Conservation (phyloP, 805 yeast genomes). For the Candida manassasensis region DNA sequence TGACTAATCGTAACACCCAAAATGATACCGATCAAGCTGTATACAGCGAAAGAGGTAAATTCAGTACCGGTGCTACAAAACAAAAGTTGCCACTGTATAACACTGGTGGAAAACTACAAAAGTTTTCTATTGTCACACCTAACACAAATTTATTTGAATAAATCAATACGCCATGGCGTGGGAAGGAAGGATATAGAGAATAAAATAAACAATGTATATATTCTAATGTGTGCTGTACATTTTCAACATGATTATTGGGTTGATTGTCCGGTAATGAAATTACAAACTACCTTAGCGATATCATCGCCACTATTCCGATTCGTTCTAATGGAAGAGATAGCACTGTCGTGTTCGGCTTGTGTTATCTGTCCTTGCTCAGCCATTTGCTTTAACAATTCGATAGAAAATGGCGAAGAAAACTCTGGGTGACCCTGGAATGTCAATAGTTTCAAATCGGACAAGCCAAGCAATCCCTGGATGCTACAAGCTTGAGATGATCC, state of each 20-base stretch:
- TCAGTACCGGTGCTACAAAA: not conserved
- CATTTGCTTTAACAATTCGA: slow-evolving; percentile 20
- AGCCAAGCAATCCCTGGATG: slow-evolving; percentile 60
- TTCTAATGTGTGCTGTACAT: slow-evolving; percentile 1
- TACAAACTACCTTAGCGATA: slow-evolving; percentile 31
- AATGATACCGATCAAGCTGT: not conserved
- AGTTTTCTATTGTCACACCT: slow-evolving; percentile 35
- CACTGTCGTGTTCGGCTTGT: slow-evolving; percentile 21
- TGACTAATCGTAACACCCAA: slow-evolving; percentile 21
- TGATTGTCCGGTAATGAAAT: slow-evolving; percentile 22
- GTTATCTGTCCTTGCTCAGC: slow-evolving; percentile 17
- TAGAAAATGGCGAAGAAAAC: slow-evolving; percentile 40
- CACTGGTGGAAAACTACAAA: slow-evolving; percentile 37
- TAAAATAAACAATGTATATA: not conserved
- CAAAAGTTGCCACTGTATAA: not conserved
- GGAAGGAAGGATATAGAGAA: slow-evolving; percentile 3
- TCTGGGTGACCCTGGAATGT: slow-evolving; percentile 93
- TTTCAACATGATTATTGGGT: no score
- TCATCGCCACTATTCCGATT: slow-evolving; percentile 37
- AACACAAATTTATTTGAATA: slow-evolving; percentile 20
- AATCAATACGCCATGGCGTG: not conserved
- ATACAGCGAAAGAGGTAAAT: slow-evolving; percentile 4
- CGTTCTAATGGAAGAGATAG: slow-evolving; percentile 24
- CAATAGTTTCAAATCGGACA: slow-evolving; percentile 43
- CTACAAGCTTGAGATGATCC: slow-evolving; percentile 54